These are phyloP conservation scores for Helotiales sp. DNA, from an alignment of 2,329 filamentous ascomycete species.

Conservation along the genomic window DNA sequence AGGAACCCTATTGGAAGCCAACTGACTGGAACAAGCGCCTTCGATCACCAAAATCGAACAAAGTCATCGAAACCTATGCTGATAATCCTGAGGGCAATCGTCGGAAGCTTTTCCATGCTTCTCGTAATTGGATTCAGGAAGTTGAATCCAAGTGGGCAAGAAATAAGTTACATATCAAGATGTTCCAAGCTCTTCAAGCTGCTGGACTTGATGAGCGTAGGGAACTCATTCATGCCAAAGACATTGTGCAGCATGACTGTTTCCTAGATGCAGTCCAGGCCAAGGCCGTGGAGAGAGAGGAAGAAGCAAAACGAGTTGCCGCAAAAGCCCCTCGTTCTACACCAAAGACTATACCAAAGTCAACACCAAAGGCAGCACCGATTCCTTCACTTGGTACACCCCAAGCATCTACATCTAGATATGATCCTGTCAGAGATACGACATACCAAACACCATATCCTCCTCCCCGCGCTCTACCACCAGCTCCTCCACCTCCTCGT, in stretches of 20 bases:
- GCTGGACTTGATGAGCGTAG: background rate
- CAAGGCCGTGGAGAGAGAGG: no score
- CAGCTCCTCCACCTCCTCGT: conserved; percentile 10
- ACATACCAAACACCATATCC: conserved; percentile 11
- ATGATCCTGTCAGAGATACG: conserved; percentile 27
- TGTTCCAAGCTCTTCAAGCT: background rate
- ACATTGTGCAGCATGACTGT: no score
- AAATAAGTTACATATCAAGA: background rate
- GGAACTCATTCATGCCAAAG: background rate
- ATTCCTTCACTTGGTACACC: background rate
- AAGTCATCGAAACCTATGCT: conserved; percentile 10
- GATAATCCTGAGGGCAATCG: background rate
- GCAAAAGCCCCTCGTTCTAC: no score
- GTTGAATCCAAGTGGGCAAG: background rate
- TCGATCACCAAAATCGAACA: conserved; percentile 8
- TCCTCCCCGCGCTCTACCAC: background rate
- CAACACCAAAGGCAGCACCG: no score
- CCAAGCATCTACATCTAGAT: conserved; percentile 5
- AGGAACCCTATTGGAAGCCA: conserved; percentile 13
- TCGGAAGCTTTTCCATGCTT: background rate
- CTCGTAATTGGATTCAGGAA: background rate
- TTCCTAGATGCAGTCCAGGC: no score
- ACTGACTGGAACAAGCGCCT: conserved; percentile 9
- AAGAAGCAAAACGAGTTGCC: no score
- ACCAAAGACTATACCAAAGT: no score